These are phyloP conservation scores for Rhizopogon vinicolor DNA, from an alignment of 768 basidiomycete genomes.

Conservation along the genomic window DNA sequence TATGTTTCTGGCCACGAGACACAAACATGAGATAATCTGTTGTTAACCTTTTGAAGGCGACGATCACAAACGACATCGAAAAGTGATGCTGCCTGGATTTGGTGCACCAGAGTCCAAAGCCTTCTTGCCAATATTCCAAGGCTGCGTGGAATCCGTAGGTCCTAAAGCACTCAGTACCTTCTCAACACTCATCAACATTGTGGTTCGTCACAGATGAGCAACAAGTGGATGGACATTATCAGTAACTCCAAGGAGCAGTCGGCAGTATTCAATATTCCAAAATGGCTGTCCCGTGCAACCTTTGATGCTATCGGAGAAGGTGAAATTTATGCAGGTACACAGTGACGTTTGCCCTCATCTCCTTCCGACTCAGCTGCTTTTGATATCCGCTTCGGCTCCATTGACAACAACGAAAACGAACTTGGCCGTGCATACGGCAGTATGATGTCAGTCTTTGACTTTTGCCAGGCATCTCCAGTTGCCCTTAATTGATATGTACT, in stretches of 20 bases:
- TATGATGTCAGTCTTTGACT: not conserved
- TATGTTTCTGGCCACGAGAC: constrained; percentile 11
- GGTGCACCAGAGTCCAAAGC: constrained; percentile 47
- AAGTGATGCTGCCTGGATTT: constrained; percentile 52
- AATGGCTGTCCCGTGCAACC: constrained; percentile 37
- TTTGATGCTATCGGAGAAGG: constrained; percentile 49
- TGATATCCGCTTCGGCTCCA: constrained; percentile 42
- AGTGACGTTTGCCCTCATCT: not conserved
- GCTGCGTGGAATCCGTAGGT: constrained; percentile 23
- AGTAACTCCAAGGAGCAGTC: not conserved
- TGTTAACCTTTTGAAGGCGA: constrained; percentile 17
- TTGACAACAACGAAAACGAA: constrained; percentile 14
- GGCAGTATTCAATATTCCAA: constrained; percentile 16
- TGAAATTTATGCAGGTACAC: constrained; percentile 7
- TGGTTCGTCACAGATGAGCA: constrained; percentile 11
- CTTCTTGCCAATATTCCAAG: constrained; percentile 45
- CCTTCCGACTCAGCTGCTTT: constrained; percentile 33
- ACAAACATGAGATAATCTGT: constrained; percentile 10
- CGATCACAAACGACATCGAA: constrained; percentile 49
- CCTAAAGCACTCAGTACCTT: not conserved
- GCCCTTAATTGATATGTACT: not conserved
- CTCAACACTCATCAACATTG: not conserved
- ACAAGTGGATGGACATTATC: constrained; percentile 20
- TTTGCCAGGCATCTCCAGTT: not conserved
- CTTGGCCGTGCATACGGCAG: constrained; percentile 1